Evolutionary conservation across 345 rosid genomes (phyloP).

Genomic region (Dipteronia dyeriana): DNA sequence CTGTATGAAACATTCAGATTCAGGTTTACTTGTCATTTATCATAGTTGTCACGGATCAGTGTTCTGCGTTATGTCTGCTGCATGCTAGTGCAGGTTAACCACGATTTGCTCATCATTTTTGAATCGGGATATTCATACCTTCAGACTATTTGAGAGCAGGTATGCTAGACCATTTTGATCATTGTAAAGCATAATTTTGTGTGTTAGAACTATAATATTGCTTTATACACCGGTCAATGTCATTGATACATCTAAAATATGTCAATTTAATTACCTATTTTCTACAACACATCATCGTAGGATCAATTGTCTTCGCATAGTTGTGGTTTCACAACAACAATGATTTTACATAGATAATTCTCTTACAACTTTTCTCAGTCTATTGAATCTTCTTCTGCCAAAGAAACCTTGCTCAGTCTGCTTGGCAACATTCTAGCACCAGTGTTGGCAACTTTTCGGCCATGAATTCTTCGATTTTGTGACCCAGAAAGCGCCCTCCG

Average conservation of each 20-base stretch:
- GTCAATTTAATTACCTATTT: background rate
- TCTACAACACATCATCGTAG: background rate
- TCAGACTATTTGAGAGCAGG: too few relatives aligned
- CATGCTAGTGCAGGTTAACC: too few relatives aligned
- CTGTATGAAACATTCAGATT: too few relatives aligned
- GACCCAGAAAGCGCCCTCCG: slow-evolving; percentile 45
- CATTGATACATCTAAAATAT: background rate
- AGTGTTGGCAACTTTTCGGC: slow-evolving; percentile 28
- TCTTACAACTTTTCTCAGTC: slow-evolving; percentile 9
- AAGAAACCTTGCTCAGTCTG: slow-evolving; percentile 56
- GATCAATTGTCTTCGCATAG: background rate
- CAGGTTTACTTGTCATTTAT: too few relatives aligned
- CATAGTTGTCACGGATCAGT: too few relatives aligned
- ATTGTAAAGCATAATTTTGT: too few relatives aligned
- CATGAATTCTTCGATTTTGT: slow-evolving; percentile 19
- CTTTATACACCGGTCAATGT: background rate
- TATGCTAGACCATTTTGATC: too few relatives aligned
- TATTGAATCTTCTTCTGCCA: slow-evolving; percentile 36
- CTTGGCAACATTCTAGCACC: slow-evolving; percentile 37
- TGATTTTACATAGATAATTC: background rate
- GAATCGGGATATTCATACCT: too few relatives aligned
- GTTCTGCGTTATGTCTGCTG: too few relatives aligned
- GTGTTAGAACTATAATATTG: too few relatives aligned
- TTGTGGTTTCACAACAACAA: background rate
- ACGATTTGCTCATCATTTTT: too few relatives aligned